Evolutionary conservation across 345 rosid species (phyloP), one percentile per base, ranked within the genome.

Genomic region (Trapa incisa): DNA sequence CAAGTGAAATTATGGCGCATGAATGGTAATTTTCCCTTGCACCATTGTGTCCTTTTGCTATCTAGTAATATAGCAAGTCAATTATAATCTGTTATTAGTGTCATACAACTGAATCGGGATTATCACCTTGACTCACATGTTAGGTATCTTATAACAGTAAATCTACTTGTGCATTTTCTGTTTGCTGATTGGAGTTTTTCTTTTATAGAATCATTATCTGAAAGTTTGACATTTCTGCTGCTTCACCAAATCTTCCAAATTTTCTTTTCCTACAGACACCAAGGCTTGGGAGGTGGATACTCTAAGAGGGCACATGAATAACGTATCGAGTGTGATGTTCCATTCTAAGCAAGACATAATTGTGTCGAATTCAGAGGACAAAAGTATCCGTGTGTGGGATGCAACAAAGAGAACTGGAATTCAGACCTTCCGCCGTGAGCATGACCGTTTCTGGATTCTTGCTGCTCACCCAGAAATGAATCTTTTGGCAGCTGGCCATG

Each of bases 201-300:
- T n/a, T 54, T 10, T n/a, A 5, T 22, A 22, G 60, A 54, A 22
- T 15, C 22, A 54, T 0, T 16, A 52, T 16, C 29, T 54, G 60
- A 57, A 22, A 22, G 12, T 57, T 57, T 57, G 29, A 3, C 43
- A 41, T 13, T 11, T 50, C 35, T 68, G 5, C 17, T 65, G 17
- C 13, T 41, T 10, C 16, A 33, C 47, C 43, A 32, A 33, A 12
- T n/a, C 61, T 41, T 50, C 42, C 41, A 65, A 43, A 17, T 32
- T 35, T 4, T 47, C 43, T 54, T 71, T 50, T 71, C 52, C 42
- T 75, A 75, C 95, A 94, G 99, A 94, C 64, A 94, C 99, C 37
- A 91, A 94, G 83, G 99, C 97, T 64, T 94, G 97, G 99, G 99
- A 94, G 77, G 99, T 91, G 66, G 99, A 91, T 81, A 94, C 99